Evolutionary conservation across 176 grass and related monocot genomes (phyloP).

Genomic region (Ampelocalamus luodianensis): DNA sequence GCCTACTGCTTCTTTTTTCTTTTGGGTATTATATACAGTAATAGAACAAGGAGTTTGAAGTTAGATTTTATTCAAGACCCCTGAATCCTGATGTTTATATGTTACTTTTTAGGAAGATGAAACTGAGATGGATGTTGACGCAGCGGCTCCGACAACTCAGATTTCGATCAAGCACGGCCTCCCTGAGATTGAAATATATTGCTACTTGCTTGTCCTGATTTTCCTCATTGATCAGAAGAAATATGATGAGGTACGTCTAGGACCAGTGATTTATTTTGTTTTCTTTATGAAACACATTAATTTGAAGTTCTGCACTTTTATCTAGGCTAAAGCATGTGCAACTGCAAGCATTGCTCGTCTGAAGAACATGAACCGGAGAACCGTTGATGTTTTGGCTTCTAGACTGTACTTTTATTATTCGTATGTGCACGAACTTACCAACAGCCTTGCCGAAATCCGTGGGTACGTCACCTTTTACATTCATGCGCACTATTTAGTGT

Average conservation of each 20-base stretch:
- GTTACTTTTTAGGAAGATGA: conserved; percentile 56
- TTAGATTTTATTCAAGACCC: background rate
- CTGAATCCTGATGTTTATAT: background rate
- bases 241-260: conserved; percentile 60
- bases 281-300: background rate
- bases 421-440: conserved; percentile 75
- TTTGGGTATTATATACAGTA: background rate
- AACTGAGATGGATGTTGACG: conserved; percentile 80
- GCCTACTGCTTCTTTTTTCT: background rate
- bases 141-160: conserved; percentile 44
- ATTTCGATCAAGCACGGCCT: conserved; percentile 64
- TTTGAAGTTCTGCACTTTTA: conserved; percentile 14
- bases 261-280: background rate
- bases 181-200: conserved; percentile 89
- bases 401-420: conserved; percentile 88
- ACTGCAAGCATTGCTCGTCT: conserved; percentile 74
- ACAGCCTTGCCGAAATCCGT: conserved; percentile 88
- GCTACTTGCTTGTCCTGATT: conserved; percentile 81
- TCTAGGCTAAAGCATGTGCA: conserved; percentile 85
- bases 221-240: conserved; percentile 85
- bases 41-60: background rate
- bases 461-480: conserved; percentile 54
- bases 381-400: conserved; percentile 82
- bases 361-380: conserved; percentile 78
- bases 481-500: background rate